Evolutionary conservation across 768 basidiomycete species (phyloP).

Genomic region (Agaricus sinodeliciosus): DNA sequence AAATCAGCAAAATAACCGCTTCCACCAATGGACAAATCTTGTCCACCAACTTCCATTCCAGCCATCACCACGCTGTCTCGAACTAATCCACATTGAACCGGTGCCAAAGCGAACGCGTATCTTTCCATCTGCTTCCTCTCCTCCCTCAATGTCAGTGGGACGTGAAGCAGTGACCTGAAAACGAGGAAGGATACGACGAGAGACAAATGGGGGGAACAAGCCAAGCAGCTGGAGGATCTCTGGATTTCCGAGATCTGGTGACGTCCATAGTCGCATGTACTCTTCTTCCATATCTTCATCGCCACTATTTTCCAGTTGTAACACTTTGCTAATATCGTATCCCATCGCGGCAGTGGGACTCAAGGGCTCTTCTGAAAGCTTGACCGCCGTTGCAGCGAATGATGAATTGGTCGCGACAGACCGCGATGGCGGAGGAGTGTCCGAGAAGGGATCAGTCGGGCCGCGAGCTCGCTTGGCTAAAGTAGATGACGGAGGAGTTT

Average conservation of each 20-base stretch:
- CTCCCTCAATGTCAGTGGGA: slow-evolving; percentile 62
- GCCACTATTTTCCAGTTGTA: slow-evolving; percentile 18
- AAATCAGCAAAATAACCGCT: slow-evolving; percentile 63
- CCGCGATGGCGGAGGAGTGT: slow-evolving; percentile 52
- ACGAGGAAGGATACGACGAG: slow-evolving; percentile 62
- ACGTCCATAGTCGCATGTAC: slow-evolving; percentile 73
- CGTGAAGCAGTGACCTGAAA: slow-evolving; percentile 42
- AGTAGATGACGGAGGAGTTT: slow-evolving; percentile 41
- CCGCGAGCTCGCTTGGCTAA: slow-evolving; percentile 63
- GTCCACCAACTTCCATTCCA: slow-evolving; percentile 81
- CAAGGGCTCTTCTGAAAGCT: slow-evolving; percentile 28
- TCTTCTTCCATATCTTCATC: slow-evolving; percentile 35
- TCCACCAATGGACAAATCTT: slow-evolving; percentile 74
- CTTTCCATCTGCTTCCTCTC: slow-evolving; percentile 48
- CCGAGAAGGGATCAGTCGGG: slow-evolving; percentile 75
- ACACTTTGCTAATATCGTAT: slow-evolving; percentile 30
- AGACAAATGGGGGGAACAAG: slow-evolving; percentile 74
- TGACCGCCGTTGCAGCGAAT: slow-evolving; percentile 21
- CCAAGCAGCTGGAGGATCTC: slow-evolving; percentile 64
- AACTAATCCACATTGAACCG: slow-evolving; percentile 77
- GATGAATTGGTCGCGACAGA: slow-evolving; percentile 48
- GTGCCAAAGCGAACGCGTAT: slow-evolving; percentile 69
- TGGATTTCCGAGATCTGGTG: slow-evolving; percentile 71
- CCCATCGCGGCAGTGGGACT: slow-evolving; percentile 29
- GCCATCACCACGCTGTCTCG: slow-evolving; percentile 48